These are phyloP conservation scores for Zoysia japonica DNA, from an alignment of 176 grass and related monocot species.

Conservation along the genomic window DNA sequence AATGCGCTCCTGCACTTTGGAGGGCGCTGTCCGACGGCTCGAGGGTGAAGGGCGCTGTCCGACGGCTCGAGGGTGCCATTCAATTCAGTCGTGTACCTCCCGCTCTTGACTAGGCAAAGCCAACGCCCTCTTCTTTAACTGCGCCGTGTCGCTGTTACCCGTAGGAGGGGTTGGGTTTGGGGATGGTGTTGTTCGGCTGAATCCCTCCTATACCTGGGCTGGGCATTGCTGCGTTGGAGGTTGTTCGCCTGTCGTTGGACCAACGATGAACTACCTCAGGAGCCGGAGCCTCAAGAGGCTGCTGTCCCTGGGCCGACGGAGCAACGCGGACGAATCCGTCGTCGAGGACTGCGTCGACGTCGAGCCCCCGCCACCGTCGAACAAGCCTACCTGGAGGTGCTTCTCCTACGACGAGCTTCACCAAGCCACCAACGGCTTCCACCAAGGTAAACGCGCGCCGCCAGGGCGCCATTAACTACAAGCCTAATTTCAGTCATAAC, in stretches of 20 bases:
- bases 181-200: background rate
- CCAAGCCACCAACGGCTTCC: constrained; percentile 67
- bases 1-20: constrained; percentile 32
- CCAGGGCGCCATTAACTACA: background rate
- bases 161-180: background rate
- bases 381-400: constrained; percentile 71
- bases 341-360: constrained; percentile 27
- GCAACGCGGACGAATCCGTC: constrained; percentile 40
- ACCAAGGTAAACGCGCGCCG: constrained; percentile 47
- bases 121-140: background rate
- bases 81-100: constrained; percentile 15
- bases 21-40: background rate
- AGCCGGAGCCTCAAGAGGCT: constrained; percentile 69
- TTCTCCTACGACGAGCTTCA: constrained; percentile 69
- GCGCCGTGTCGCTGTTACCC: background rate
- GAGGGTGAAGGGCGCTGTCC: background rate
- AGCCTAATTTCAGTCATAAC: too few species aligned
- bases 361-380: constrained; percentile 12
- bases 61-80: constrained; percentile 28
- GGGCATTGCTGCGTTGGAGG: background rate
- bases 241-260: background rate
- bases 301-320: constrained; percentile 57
- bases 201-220: too few species aligned
- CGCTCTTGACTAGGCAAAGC: constrained; percentile 10
- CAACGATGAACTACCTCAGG: constrained; percentile 50